Evolutionary conservation across 441 rosid species (phyloP).

Genomic region (Populus hybrid): DNA sequence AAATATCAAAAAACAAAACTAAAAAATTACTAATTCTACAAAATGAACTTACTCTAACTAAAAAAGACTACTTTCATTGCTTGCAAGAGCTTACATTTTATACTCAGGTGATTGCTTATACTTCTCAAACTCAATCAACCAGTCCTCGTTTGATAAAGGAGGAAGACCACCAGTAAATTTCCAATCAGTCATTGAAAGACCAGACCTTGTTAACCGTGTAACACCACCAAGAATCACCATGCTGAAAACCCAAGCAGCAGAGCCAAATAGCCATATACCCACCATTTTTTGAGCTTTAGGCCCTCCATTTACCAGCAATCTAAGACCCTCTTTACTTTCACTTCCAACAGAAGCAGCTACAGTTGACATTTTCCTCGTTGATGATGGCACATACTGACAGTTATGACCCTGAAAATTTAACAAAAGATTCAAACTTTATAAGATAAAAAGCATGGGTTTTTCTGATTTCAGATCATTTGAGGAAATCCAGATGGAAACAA

Average conservation of each 20-base stretch:
- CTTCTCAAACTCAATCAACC: too few relatives aligned
- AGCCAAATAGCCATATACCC: too few relatives aligned
- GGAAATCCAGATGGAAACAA: not conserved
- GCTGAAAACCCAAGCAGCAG: too few relatives aligned
- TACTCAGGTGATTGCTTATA: too few relatives aligned
- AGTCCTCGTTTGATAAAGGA: too few relatives aligned
- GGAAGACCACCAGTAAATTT: too few relatives aligned
- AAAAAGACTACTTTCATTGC: not conserved
- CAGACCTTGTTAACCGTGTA: too few relatives aligned
- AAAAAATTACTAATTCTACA: not conserved
- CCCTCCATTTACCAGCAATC: conserved; percentile 74
- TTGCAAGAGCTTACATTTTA: conserved; percentile 47
- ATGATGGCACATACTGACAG: conserved; percentile 18
- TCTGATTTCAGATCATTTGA: not conserved
- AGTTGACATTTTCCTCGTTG: conserved; percentile 52
- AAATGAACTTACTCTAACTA: not conserved
- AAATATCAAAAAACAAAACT: not conserved
- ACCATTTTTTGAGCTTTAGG: conserved; percentile 76
- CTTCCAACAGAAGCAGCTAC: conserved; percentile 38
- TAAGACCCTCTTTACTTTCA: conserved; percentile 64
- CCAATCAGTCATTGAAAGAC: too few relatives aligned
- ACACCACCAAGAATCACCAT: too few relatives aligned
- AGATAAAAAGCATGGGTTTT: not conserved
- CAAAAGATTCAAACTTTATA: not conserved
- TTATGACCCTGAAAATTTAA: conserved; percentile 40